phyloP scores from a whole-genome alignment of 2,329 filamentous ascomycete species.

The Alternaria ethzedia region DNA sequence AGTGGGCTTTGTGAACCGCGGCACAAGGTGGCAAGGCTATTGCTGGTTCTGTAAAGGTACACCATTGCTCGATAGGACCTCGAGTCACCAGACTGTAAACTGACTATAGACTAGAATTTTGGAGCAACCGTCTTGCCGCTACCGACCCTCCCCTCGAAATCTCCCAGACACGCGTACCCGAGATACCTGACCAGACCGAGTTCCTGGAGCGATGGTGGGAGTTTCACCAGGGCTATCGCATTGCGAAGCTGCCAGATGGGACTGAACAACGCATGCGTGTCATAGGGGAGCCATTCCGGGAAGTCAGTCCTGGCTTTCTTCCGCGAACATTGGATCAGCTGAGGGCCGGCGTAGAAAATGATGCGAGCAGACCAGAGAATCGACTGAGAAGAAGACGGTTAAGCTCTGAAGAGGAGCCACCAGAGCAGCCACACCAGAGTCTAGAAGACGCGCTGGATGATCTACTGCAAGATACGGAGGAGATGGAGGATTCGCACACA shows the following conservation, averaged over 20 bases:
- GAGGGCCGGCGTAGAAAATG: conserved; percentile 38
- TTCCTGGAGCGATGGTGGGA: conserved; percentile 58
- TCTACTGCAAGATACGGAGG: conserved; percentile 35
- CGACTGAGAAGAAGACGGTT: conserved; percentile 29
- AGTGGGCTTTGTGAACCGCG: conserved; percentile 57
- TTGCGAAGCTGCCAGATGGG: conserved; percentile 50
- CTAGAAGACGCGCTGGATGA: conserved; percentile 45
- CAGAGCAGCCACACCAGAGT: conserved; percentile 33
- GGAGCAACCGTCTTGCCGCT: conserved; percentile 53
- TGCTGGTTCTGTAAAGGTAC: conserved; percentile 59
- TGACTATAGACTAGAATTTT: conserved; percentile 50
- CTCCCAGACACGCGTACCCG: conserved; percentile 54
- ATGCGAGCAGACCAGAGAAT: conserved; percentile 39
- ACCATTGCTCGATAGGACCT: too few relatives aligned
- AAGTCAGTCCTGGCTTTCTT: conserved; percentile 56
- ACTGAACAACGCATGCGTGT: conserved; percentile 54
- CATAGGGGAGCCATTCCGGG: conserved; percentile 55
- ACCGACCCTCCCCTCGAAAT: conserved; percentile 51
- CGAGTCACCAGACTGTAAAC: neutral
- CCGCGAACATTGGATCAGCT: conserved; percentile 57
- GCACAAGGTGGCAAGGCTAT: conserved; percentile 58
- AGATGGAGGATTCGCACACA: conserved; percentile 31
- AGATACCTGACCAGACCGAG: conserved; percentile 54
- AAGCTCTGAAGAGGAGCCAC: conserved; percentile 31
- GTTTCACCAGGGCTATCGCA: conserved; percentile 56